Conservation (phyloP, 2,329 filamentous ascomycete species). For the Leptographium lundbergii region DNA sequence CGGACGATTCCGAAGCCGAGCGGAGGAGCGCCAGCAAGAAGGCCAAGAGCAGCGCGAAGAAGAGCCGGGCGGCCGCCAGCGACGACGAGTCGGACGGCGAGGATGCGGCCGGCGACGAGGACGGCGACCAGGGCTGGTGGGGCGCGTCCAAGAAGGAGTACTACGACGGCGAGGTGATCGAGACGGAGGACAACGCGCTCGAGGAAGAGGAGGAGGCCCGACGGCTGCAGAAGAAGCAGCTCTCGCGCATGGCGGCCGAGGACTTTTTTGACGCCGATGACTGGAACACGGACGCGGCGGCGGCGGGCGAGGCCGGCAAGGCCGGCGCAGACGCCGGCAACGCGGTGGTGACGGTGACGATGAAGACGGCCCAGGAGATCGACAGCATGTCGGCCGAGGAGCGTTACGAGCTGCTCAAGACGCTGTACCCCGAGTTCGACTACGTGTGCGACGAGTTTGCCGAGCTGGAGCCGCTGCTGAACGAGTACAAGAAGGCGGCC, state of each 20-base stretch:
- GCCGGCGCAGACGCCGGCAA: conserved; percentile 24
- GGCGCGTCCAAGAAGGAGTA: conserved; percentile 81
- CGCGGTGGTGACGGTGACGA: conserved; percentile 68
- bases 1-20: conserved; percentile 8
- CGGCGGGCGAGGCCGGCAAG: conserved; percentile 14
- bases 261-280: conserved; percentile 92
- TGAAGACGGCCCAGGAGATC: conserved; percentile 71
- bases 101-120: conserved; percentile 37
- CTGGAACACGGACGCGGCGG: conserved; percentile 47
- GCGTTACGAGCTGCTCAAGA: conserved; percentile 59
- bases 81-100: conserved; percentile 37
- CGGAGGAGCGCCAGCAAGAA: conserved; percentile 13
- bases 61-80: conserved; percentile 26
- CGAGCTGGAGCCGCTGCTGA: conserved; percentile 54
- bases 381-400: conserved; percentile 68
- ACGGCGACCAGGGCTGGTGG: conserved; percentile 59
- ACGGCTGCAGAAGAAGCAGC: conserved; percentile 78
- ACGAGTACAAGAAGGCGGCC: conserved; percentile 44
- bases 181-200: conserved; percentile 56
- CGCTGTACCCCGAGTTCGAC: conserved; percentile 86
- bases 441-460: conserved; percentile 70
- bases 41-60: conserved; percentile 12
- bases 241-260: conserved; percentile 76
- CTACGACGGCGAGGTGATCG: conserved; percentile 71
- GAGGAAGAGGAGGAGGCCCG: conserved; percentile 89